Evolutionary conservation across 1,139 yeast genomes (phyloP), one percentile per base, ranked within the genome.

Genomic region (Scheffersomyces insectosa): DNA sequence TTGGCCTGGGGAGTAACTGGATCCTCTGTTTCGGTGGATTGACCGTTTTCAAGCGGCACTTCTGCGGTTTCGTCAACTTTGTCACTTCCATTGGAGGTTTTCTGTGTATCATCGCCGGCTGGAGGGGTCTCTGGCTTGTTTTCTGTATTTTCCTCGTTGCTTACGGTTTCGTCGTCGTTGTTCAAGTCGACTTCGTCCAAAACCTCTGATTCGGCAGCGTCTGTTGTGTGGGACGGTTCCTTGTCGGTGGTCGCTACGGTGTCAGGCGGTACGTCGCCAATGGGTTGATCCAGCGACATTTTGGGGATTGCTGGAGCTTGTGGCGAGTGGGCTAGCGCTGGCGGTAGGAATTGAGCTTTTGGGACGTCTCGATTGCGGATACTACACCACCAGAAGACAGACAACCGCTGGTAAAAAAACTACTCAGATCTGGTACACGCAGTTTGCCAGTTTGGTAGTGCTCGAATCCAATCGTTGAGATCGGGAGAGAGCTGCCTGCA

Each of bases 131-230:
- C 8, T 20, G 25, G 6, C 2, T 20, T 7, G 9, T 5, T 20
- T 20, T 20, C 25, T 20, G 6, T 20, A 5, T 33, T 38, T 11
- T 12, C 25, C 33, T 28, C 38, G 3, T 8, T n/a, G 16, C 20
- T 27, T 9, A 15, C 39, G 8, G 12, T 11, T 13, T 30, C 23
- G 27, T 42, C 43, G 25, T 27, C 32, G 14, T 41, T 34, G 14
- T 29, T 31, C 34, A 38, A 37, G 23, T 39, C 44, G 29, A 33
- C 37, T 25, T 44, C 42, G 12, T 36, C 44, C 42, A 40, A 38
- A 6, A 20, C 25, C 8, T 20, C 25, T 36, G 41, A 38, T 14
- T 40, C 36, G 8, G 30, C 37, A 11, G 12, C 43, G 31, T 23
- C 43, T 20, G 23, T 16, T 31, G 20, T 10, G 7, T 20, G 25